Base-by-base conservation (phyloP, 192 early-diverging fungal genomes). In the Ambispora gerdemannii region DNA sequence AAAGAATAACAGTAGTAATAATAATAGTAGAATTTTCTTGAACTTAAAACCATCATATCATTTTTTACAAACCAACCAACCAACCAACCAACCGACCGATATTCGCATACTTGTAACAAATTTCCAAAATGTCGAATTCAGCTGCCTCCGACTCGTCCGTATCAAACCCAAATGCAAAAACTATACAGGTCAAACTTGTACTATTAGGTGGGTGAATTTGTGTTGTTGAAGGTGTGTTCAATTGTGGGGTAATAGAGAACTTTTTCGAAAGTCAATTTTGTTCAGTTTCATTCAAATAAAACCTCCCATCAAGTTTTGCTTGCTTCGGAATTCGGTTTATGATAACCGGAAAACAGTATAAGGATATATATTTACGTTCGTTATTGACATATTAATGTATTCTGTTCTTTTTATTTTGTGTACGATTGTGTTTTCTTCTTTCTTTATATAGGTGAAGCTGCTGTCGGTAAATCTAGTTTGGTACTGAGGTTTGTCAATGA, bases 391-490 rank as follows among this genome's bases (percentile, higher is more conserved):
- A 27, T 66, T 38, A 20, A 8, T 59, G 11, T 35, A 19, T 17
- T 43, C 56, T 22, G 22, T 68, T 15, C 35, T 15, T 69, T 28
- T 15, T 3, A 70, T 34, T 30, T 2, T 13, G 7, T 13, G 20
- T 13, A 8, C 3, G 30, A 25, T 25, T 3, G 0, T 61, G 3
- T 50, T 43, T 68, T 27, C 25, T 3, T 74, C 31, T 33, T 20
- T 30, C n/a, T 51, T 61, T 71, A 6, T 70, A 34, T 74, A 89
- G 90, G 89, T 35, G 90, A 91, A 77, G 93, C 96, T n/a, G 95
- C 96, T 63, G 97, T 99, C 50, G 97, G 97, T 72, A 99, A 99
- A 78, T 96, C 93, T 15, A 95, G 92, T 82, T 83, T 99, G 38
- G 95, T 97, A 11, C 80, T 95, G 62, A 89, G 95, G 15, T 97